These are phyloP conservation scores for Aureobasidium sp. DNA, from an alignment of 2,329 filamentous ascomycete genomes.

Conservation along the genomic window DNA sequence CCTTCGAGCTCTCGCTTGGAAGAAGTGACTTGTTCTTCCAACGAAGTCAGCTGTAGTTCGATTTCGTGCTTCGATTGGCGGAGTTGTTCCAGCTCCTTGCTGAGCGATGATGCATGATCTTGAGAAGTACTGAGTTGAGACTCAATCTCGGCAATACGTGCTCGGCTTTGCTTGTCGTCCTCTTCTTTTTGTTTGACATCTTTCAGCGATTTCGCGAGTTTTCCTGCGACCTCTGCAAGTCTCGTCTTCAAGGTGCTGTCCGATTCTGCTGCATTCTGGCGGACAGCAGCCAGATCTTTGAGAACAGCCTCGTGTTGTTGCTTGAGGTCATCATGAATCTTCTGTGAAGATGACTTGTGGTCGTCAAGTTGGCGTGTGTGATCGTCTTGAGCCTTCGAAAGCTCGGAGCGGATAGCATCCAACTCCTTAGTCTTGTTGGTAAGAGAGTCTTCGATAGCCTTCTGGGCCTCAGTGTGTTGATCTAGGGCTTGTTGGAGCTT, in stretches of 20 bases:
- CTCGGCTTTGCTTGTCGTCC: not conserved
- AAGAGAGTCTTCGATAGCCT: not conserved
- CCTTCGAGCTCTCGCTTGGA: not conserved
- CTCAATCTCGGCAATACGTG: slow-evolving; percentile 2
- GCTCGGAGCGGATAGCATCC: not conserved
- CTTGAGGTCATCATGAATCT: slow-evolving; percentile 2
- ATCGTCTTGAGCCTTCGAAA: slow-evolving; percentile 5
- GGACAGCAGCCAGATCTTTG: slow-evolving; percentile 2
- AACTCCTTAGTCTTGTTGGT: slow-evolving; percentile 9
- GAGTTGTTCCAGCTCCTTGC: slow-evolving; percentile 6
- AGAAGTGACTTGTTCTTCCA: not conserved
- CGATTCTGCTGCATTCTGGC: slow-evolving; percentile 15
- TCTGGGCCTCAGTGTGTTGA: slow-evolving; percentile 13
- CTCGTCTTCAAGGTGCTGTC: slow-evolving; percentile 19
- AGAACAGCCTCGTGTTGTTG: slow-evolving; percentile 15
- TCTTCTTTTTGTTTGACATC: slow-evolving; percentile 9
- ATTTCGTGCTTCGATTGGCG: slow-evolving; percentile 14
- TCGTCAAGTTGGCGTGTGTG: slow-evolving; percentile 9
- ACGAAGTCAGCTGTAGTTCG: not conserved
- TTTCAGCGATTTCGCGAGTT: slow-evolving; percentile 18
- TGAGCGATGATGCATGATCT: not conserved
- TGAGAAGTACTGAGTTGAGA: slow-evolving; percentile 1
- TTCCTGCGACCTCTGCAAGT: slow-evolving; percentile 24
- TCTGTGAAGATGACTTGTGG: not conserved
- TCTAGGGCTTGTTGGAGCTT: not conserved